Evolutionary conservation across 176 grass and related monocot genomes (phyloP), one percentile per base, ranked within the genome.

Genomic region (Alopecurus myosuroides): DNA sequence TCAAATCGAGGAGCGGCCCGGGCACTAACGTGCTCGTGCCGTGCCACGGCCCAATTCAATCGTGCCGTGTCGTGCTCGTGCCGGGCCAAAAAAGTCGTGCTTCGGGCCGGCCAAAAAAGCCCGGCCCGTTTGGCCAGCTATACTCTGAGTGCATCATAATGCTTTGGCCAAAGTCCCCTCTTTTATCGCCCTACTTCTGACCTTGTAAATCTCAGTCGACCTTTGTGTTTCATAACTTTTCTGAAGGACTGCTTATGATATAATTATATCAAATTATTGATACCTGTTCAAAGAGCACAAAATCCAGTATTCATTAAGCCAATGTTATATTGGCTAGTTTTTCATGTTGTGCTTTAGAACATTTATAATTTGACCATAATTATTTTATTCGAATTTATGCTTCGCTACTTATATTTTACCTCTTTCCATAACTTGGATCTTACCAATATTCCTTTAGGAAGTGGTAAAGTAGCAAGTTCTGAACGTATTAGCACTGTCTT

Each of bases 361-460:
- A 48, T 41, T 12, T 81, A 14, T 30, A 62, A 35, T 29, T 61
- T 49, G 30, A 50, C 5, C 5, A 83, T 40, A 61, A 40, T 51
- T 1, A 19, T 70, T 45, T 44, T 57, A 12, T 23, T 39, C 11
- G 5, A 20, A 3, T 20, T 68, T 29, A 33, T 73, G 14, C 55
- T 79, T 84, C 69, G 6, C 4, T 79, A 50, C 13, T 23, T 28
- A 51, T 67, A 46, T 74, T 57, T 67, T 62, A 76, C 20, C 12
- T 77, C 45, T 22, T 66, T 50, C 13, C 19, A 31, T 68, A 58
- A 41, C 55, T 14, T 74, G 31, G 48, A 35, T 34, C 12, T 11
- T 31, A 34, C 22, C 18, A 34, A 42, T 55, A n/a, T 55, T 79
- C 56, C 74, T 76, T 5, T 31, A 80, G 81, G 51, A 92, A 90